phyloP scores from a whole-genome alignment of 805 yeast species.

The Schizosaccharomyces osmophilus region DNA sequence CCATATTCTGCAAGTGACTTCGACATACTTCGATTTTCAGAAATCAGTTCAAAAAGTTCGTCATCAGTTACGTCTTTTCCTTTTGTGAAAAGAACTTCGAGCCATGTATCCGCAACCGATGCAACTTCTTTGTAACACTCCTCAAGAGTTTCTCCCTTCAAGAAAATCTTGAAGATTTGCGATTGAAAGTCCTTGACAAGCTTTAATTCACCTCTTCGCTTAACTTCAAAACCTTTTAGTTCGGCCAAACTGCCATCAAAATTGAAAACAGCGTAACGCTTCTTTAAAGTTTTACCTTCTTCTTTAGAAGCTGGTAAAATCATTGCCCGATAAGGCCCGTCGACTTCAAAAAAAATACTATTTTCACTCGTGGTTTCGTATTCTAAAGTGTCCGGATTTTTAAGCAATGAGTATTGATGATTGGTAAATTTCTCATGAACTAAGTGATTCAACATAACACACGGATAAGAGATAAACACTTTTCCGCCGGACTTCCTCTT shows the following conservation, averaged over 20 bases:
- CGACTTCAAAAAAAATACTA: conserved; percentile 91
- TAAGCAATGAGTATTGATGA: conserved; percentile 73
- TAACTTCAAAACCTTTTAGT: conserved; percentile 85
- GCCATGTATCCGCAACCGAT: conserved; percentile 80
- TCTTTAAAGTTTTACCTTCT: conserved; percentile 89
- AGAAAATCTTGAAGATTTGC: conserved; percentile 72
- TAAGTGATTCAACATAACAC: conserved; percentile 81
- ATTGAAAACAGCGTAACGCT: conserved; percentile 91
- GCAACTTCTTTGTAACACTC: conserved; percentile 77
- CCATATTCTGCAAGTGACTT: conserved; percentile 75
- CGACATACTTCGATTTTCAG: conserved; percentile 90
- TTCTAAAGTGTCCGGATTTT: conserved; percentile 38
- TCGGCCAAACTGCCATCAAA: conserved; percentile 86
- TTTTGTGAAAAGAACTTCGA: conserved; percentile 69
- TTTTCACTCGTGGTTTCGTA: conserved; percentile 70
- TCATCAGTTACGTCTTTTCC: conserved; percentile 80
- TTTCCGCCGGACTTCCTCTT: conserved; percentile 54
- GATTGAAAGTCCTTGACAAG: conserved; percentile 84
- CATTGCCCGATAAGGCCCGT: conserved; percentile 97
- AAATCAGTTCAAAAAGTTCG: conserved; percentile 78
- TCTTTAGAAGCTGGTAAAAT: conserved; percentile 88
- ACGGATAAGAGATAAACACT: conserved; percentile 64
- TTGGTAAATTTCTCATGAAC: conserved; percentile 84
- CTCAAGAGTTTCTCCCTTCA: conserved; percentile 61
- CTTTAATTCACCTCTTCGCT: conserved; percentile 87